A percentile compares a stretch with the other conserved stretches of the same genome.
Conservation (phyloP, 345 rosid species). For the Bretschneidera sinensis region DNA sequence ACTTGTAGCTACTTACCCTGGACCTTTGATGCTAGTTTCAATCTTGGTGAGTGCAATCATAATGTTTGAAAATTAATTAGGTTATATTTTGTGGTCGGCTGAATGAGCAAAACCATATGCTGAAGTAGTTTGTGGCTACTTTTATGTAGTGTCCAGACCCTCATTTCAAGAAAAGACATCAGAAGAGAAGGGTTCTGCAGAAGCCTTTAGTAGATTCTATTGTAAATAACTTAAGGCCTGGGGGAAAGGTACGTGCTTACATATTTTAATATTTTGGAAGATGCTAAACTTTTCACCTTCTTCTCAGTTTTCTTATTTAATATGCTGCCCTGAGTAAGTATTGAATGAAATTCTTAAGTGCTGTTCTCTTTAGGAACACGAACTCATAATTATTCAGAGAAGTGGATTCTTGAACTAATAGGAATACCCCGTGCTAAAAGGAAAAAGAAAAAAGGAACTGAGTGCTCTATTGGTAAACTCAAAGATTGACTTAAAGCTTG, state of each 20-base stretch:
- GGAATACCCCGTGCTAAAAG: no score
- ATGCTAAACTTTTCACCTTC: background rate
- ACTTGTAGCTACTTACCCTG: slow-evolving; percentile 62
- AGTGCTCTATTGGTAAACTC: no score
- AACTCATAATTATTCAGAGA: no score
- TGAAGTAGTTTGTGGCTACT: background rate
- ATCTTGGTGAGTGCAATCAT: slow-evolving; percentile 52
- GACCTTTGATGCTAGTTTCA: slow-evolving; percentile 77
- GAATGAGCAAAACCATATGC: background rate
- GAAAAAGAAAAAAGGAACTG: no score
- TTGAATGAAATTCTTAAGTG: no score
- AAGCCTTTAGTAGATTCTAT: slow-evolving; percentile 68
- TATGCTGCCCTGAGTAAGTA: no score
- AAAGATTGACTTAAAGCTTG: no score
- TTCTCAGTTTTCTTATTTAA: no score
- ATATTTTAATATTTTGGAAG: background rate
- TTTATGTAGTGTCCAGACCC: slow-evolving; percentile 89
- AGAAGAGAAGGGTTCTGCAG: slow-evolving; percentile 85
- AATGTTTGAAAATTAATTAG: background rate
- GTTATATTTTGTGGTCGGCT: background rate
- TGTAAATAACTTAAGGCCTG: slow-evolving; percentile 45
- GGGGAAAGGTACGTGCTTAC: slow-evolving; percentile 62
- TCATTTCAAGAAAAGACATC: slow-evolving; percentile 92
- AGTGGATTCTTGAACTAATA: no score
- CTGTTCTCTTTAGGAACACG: no score